Conservation (phyloP, 1,284 basidiomycete genomes). For the Agaricales sp. region DNA sequence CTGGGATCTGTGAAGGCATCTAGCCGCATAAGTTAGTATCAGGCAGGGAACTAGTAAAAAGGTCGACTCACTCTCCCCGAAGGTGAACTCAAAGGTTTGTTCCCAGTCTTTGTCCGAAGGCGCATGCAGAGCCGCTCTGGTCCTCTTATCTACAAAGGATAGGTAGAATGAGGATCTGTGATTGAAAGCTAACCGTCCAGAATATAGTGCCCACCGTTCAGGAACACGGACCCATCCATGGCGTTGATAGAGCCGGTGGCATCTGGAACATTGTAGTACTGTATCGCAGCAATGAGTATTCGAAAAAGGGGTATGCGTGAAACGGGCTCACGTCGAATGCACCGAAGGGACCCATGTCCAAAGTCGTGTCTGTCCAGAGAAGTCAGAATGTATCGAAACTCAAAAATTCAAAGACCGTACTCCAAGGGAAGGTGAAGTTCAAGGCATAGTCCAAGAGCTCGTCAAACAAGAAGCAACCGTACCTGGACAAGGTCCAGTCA, state of each 20-base stretch:
- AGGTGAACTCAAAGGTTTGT: conserved; percentile 34
- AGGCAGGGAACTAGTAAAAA: not conserved
- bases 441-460: conserved; percentile 49
- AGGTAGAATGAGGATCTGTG: conserved; percentile 4
- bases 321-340: conserved; percentile 26
- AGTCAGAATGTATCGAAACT: not conserved
- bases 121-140: conserved; percentile 54
- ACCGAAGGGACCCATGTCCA: conserved; percentile 20
- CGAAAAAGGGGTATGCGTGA: not conserved
- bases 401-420: conserved; percentile 2
- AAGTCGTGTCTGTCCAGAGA: conserved; percentile 21
- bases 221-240: conserved; percentile 39
- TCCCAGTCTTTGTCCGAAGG: conserved; percentile 55
- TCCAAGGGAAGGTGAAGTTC: conserved; percentile 59
- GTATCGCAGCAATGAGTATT: conserved; percentile 2
- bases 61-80: conserved; percentile 23
- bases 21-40: not conserved
- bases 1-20: not conserved
- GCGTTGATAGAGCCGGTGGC: conserved; percentile 35
- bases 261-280: conserved; percentile 47
- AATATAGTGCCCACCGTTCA: conserved; percentile 38
- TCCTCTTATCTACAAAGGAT: conserved; percentile 32
- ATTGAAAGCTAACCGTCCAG: not conserved
- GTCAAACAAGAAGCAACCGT: conserved; percentile 44
- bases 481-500: conserved; percentile 23